Conservation (phyloP, 108 stramenopile genomes). For the Bacterosira constricta region DNA sequence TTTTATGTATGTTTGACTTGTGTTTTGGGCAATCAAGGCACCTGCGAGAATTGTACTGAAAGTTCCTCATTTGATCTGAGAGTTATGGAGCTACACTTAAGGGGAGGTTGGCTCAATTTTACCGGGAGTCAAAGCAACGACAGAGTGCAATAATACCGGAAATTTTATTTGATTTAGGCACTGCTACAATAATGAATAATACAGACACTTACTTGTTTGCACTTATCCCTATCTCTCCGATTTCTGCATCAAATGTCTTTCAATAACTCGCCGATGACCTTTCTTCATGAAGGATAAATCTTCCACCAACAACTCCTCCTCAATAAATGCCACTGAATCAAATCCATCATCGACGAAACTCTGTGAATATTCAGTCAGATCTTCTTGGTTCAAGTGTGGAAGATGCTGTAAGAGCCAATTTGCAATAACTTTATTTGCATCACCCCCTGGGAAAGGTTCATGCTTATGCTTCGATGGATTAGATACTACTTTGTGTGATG, state of each 20-base stretch:
- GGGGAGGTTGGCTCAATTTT: too few relatives aligned
- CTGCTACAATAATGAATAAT: too few relatives aligned
- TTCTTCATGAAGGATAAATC: constrained; percentile 52
- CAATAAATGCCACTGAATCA: constrained; percentile 49
- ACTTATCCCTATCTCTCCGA: constrained; percentile 5
- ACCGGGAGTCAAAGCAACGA: too few relatives aligned
- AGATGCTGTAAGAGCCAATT: constrained; percentile 39
- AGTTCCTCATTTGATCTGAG: too few relatives aligned
- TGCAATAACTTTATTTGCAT: not conserved
- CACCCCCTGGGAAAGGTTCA: too few relatives aligned
- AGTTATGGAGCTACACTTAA: too few relatives aligned
- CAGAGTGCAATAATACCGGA: too few relatives aligned
- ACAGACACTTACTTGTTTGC: too few relatives aligned
- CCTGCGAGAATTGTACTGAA: too few relatives aligned
- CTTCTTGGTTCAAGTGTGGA: constrained; percentile 40
- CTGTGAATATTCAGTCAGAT: constrained; percentile 28
- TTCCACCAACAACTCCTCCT: constrained; percentile 36
- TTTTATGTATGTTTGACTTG: not conserved
- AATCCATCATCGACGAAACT: constrained; percentile 44
- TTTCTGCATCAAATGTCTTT: constrained; percentile 15
- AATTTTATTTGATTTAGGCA: too few relatives aligned
- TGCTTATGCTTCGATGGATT: not conserved
- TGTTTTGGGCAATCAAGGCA: not conserved
- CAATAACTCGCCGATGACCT: constrained; percentile 44
- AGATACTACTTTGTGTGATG: not conserved